Evolutionary conservation across 495 filamentous ascomycete species (phyloP), one percentile per base, ranked within the genome.

Genomic region (Hamigera avellanea): DNA sequence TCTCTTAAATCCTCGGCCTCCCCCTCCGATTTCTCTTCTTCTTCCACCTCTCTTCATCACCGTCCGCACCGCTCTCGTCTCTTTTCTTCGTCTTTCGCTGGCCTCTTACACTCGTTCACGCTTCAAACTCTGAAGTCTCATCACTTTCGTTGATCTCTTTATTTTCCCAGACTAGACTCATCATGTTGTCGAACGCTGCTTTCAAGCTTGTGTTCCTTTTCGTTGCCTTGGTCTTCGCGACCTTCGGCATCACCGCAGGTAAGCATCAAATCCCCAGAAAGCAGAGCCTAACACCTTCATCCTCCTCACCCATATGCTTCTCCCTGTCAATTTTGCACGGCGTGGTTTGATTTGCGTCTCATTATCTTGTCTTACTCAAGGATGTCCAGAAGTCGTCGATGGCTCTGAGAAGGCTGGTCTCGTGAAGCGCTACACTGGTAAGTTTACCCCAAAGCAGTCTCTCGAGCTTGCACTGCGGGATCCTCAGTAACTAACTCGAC

Each of bases 181-280:
- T 6, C 3, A 30, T 30, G 28, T 6, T 9, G 9, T 23, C 21
- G 5, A 23, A 5, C 21, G 21, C 21, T 5, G 4, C 28, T 46
- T 12, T 35, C 37, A 2, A 33, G 46, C 17, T 37, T 33, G 4
- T 14, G 35, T 30, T 39, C 36, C 6, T 14, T 36, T 31, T 30
- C 26, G 12, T 30, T 12, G 14, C n/a, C n/a, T 30, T 4, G 28
- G 12, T 30, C 28, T 30, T 15, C 28, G 28, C 14, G 28, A 4
- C 14, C n/a, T 30, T 30, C 12, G 28, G 12, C n/a, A 3, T 30
- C 28, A 13, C 28, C 14, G 28, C 28, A 6, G 28, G 28, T 30
- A 30, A 15, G 28, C n/a, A 15, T 13, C 28, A 3, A 6, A 6
- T 30, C n/a, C 28, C 21, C 9, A 4, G 4, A 5, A 9, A 23